A percentile compares a stretch with the other conserved stretches of the same genome.
phyloP scores from a whole-genome alignment of 2,329 filamentous ascomycete genomes.

The Davidsoniella neocaledoniae region DNA sequence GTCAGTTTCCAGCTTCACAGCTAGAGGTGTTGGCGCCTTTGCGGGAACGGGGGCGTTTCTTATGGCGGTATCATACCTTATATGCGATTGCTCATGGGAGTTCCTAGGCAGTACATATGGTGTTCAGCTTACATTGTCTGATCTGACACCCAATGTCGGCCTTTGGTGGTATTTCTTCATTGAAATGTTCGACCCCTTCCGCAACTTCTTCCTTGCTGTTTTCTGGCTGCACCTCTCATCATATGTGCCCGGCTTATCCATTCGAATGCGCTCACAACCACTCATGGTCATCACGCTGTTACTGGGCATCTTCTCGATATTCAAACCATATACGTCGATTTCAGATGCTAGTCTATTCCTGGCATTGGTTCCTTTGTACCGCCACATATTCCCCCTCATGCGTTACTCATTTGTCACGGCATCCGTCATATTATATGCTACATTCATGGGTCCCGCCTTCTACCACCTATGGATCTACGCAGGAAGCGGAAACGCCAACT shows the following conservation, averaged over 20 bases:
- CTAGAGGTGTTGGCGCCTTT: constrained; percentile 36
- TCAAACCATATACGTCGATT: constrained; percentile 92
- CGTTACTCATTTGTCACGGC: constrained; percentile 80
- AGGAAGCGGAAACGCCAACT: constrained; percentile 93
- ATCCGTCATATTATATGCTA: constrained; percentile 70
- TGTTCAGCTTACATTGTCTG: constrained; percentile 75
- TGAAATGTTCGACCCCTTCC: constrained; percentile 97
- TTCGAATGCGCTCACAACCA: constrained; percentile 71
- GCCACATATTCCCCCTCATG: constrained; percentile 87
- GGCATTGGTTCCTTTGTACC: constrained; percentile 64
- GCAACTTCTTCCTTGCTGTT: constrained; percentile 89
- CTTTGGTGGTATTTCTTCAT: constrained; percentile 99
- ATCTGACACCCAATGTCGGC: constrained; percentile 86
- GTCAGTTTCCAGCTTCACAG: constrained; percentile 33
- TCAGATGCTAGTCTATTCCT: constrained; percentile 79
- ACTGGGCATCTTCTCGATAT: constrained; percentile 79
- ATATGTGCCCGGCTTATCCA: constrained; percentile 72
- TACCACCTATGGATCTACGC: constrained; percentile 98
- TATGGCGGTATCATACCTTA: constrained; percentile 51
- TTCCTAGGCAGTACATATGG: constrained; percentile 84
- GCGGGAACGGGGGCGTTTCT: constrained; percentile 40
- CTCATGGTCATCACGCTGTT: constrained; percentile 73
- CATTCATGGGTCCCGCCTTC: constrained; percentile 81
- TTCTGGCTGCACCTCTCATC: constrained; percentile 92
- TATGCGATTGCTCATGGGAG: constrained; percentile 68